Percentiles rank a stretch among this genome's conserved stretches.
These are phyloP conservation scores for Oryza meridionalis DNA, from an alignment of 176 grass and related monocot genomes.

Conservation along the genomic window DNA sequence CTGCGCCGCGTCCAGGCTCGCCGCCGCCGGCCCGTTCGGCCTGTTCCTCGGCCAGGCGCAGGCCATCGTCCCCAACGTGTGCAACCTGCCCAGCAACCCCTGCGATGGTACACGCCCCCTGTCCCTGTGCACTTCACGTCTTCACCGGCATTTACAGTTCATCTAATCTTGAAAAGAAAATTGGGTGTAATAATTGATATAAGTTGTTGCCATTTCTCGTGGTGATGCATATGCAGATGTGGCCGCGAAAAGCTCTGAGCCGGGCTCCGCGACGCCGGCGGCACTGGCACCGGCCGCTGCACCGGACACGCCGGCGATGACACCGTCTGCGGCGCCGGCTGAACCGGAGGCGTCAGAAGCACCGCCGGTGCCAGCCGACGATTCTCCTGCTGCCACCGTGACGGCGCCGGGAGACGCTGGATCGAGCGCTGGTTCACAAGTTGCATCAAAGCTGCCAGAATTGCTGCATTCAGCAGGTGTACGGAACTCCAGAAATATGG, in stretches of 20 bases:
- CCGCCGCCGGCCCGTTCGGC: slow-evolving; percentile 51
- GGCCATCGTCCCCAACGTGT: slow-evolving; percentile 70
- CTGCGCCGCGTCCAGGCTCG: slow-evolving; percentile 60
- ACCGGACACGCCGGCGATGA: slow-evolving; percentile 8
- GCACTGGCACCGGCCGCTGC: neutral
- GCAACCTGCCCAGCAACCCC: slow-evolving; percentile 68
- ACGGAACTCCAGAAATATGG: slow-evolving; percentile 12
- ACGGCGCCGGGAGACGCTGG: neutral
- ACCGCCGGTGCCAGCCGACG: neutral
- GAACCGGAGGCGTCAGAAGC: slow-evolving; percentile 23
- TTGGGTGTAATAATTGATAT: too few relatives aligned
- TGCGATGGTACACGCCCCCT: slow-evolving; percentile 56
- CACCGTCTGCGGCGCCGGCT: neutral
- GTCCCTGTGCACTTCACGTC: neutral
- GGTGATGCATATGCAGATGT: slow-evolving; percentile 14
- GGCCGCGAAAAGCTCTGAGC: neutral
- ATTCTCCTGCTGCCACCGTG: neutral
- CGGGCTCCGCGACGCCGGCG: neutral
- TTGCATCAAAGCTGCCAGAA: slow-evolving; percentile 48
- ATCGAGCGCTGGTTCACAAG: slow-evolving; percentile 10
- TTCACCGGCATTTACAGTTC: too few relatives aligned
- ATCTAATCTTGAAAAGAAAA: too few relatives aligned
- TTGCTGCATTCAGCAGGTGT: slow-evolving; percentile 41
- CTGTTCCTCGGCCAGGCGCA: slow-evolving; percentile 72
- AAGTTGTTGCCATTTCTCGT: neutral